phyloP scores from a whole-genome alignment of 2,329 filamentous ascomycete species.

The Zalaria obscura region DNA sequence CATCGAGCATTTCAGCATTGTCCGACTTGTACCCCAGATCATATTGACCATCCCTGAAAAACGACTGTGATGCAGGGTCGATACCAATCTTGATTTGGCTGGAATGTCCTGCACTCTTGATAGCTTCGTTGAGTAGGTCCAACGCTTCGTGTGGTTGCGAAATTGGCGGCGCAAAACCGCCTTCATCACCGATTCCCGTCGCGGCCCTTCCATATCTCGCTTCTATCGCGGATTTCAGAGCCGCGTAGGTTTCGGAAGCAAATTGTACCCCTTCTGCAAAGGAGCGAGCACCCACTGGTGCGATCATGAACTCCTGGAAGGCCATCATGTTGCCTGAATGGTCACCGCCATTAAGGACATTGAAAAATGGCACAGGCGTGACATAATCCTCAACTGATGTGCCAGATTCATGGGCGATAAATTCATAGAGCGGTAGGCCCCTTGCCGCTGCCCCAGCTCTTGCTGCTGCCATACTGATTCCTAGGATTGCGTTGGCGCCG shows the following conservation, averaged over 20 bases:
- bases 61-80: constrained; percentile 27
- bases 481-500: constrained; percentile 78
- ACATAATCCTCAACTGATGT: constrained; percentile 79
- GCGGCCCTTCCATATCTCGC: constrained; percentile 9
- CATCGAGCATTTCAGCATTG: constrained; percentile 9
- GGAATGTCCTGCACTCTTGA: constrained; percentile 10
- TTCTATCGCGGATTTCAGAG: constrained; percentile 9
- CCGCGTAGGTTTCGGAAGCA: constrained; percentile 11
- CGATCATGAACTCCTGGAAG: constrained; percentile 96
- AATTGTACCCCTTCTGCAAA: constrained; percentile 8
- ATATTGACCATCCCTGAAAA: constrained; percentile 20
- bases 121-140: constrained; percentile 10
- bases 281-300: constrained; percentile 33
- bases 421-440: constrained; percentile 72
- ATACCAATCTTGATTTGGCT: constrained; percentile 25
- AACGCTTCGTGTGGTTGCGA: constrained; percentile 10
- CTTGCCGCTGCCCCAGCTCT: constrained; percentile 86
- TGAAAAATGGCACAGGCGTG: constrained; percentile 84
- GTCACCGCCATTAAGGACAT: constrained; percentile 64
- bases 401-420: constrained; percentile 74
- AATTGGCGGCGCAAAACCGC: constrained; percentile 14
- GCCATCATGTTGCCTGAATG: constrained; percentile 35
- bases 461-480: constrained; percentile 70
- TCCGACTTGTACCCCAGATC: constrained; percentile 25
- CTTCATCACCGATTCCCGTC: constrained; percentile 12